Evolutionary conservation across 2,329 filamentous ascomycete species (phyloP), one percentile per base, ranked within the genome.

Genomic region (Leptographium procerum): DNA sequence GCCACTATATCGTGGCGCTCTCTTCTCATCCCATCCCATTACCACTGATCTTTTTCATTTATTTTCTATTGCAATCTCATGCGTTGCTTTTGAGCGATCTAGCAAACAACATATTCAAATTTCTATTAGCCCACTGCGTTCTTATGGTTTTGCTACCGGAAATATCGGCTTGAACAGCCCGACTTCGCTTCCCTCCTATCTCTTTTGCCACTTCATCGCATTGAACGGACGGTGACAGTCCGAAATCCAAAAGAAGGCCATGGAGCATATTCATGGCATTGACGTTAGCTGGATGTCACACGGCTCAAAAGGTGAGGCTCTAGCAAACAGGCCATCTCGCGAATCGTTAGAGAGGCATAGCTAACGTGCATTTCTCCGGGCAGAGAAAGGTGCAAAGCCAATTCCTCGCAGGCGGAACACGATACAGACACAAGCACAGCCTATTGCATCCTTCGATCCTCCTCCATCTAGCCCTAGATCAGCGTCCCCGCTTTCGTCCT

Each of bases 281-380:
- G 90, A 95, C 73, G 89, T 95, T 68, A 91, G 87, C 72, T 95
- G 90, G 90, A 87, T 95, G 77, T 80, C 80, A 65, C 88, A 94
- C 73, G 87, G 88, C 69, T 83, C 85, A 63, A 91, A 88, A 86
- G 89, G 90, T 89, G 78, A 72, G 80, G 73, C 72, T 75, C 52
- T 76, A 80, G 2, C 14, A 29, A 14, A 22, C 6, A 14, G 3
- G 24, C 9, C 47, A 11, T 26, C 47, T 14, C 47, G 13, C 4
- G 13, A 26, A 24, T 14, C 7, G 47, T 14, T 14, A 16, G 13
- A 36, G 22, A 26, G 5, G 22, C 47, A 16, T 19, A 9, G 11
- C 47, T 50, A 29, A 50, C 10, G 14, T 43, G 40, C 19, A 6
- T 8, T 16, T 14, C 26, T 19, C n/a, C 7, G 26, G 10, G 29